Evolutionary conservation across 495 filamentous ascomycete genomes (phyloP).

Genomic region (Trichoderma erinaceum): DNA sequence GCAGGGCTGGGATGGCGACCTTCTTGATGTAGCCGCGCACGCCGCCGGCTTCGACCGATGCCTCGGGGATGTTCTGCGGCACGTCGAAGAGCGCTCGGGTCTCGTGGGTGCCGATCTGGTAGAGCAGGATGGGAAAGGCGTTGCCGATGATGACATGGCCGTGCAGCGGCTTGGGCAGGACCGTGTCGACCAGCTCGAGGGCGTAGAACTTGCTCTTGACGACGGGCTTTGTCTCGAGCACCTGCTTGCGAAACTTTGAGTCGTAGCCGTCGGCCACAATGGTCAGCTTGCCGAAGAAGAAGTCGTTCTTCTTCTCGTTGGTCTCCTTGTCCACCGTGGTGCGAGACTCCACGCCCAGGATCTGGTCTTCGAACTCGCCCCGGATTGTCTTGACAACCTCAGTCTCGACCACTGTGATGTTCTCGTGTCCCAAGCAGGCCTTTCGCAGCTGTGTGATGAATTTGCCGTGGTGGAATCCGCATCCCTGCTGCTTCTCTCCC

Average conservation of each 20-base stretch:
- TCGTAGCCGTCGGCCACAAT: constrained; percentile 90
- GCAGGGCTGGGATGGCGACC: constrained; percentile 70
- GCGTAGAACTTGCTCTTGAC: constrained; percentile 82
- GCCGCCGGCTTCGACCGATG: constrained; percentile 63
- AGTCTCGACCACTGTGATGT: constrained; percentile 69
- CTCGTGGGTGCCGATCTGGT: constrained; percentile 95
- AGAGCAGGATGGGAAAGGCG: constrained; percentile 76
- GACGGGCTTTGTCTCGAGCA: constrained; percentile 61
- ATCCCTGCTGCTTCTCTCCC: constrained; percentile 51
- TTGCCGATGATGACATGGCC: constrained; percentile 86
- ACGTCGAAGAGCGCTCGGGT: constrained; percentile 88
- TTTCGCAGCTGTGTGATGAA: constrained; percentile 71
- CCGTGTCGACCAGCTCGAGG: constrained; percentile 82
- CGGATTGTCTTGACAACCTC: constrained; percentile 59
- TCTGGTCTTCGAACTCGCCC: constrained; percentile 49
- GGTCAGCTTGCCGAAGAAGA: constrained; percentile 81
- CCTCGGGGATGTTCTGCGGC: constrained; percentile 70
- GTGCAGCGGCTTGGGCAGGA: constrained; percentile 62
- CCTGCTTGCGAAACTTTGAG: constrained; percentile 83
- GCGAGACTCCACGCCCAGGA: constrained; percentile 68
- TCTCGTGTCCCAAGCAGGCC: constrained; percentile 59
- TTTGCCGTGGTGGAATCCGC: constrained; percentile 76
- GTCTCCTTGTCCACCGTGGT: constrained; percentile 53
- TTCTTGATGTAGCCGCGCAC: constrained; percentile 75
- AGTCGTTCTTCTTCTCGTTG: constrained; percentile 53